These are phyloP conservation scores for Rostrohypoxylon terebratum DNA, from an alignment of 495 filamentous ascomycete genomes.

Conservation along the genomic window DNA sequence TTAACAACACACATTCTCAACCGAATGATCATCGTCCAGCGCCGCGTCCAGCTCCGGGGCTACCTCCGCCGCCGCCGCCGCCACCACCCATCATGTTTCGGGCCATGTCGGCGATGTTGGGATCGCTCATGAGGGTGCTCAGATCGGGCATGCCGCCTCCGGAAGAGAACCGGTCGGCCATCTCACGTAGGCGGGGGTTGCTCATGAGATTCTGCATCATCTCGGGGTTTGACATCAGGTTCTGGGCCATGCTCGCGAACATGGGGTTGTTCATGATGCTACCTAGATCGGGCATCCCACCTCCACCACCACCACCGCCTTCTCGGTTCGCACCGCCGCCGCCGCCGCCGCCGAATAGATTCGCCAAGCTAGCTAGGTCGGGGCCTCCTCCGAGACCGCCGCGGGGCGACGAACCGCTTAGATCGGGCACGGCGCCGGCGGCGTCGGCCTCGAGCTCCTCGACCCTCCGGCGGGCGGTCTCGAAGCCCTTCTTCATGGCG, in stretches of 20 bases:
- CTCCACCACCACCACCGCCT: slow-evolving; percentile 68
- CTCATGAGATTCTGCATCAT: slow-evolving; percentile 90
- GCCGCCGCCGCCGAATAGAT: slow-evolving; percentile 71
- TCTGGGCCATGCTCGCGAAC: slow-evolving; percentile 96
- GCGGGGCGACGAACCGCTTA: slow-evolving; percentile 39
- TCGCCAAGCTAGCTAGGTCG: slow-evolving; percentile 75
- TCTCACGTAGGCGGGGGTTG: slow-evolving; percentile 87
- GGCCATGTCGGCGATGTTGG: slow-evolving; percentile 90
- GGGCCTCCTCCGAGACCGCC: slow-evolving; percentile 72
- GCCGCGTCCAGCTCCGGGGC: slow-evolving; percentile 38
- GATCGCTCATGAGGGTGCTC: slow-evolving; percentile 85
- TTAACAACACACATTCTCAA: too few relatives aligned
- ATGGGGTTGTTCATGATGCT: slow-evolving; percentile 96
- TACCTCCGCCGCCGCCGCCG: slow-evolving; percentile 51
- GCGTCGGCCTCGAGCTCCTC: slow-evolving; percentile 73
- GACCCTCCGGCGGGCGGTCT: slow-evolving; percentile 86
- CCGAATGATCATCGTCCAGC: slow-evolving; percentile 34
- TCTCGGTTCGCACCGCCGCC: slow-evolving; percentile 69
- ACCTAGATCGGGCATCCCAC: slow-evolving; percentile 87
- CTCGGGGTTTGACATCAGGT: slow-evolving; percentile 94
- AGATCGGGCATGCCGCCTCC: slow-evolving; percentile 85
- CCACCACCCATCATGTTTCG: slow-evolving; percentile 79
- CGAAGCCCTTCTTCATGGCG: slow-evolving; percentile 92
- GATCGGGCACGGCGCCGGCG: slow-evolving; percentile 40
- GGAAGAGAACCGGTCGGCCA: slow-evolving; percentile 77